Conservation (phyloP, 305 asterid genomes). For the Rubia occidens region DNA sequence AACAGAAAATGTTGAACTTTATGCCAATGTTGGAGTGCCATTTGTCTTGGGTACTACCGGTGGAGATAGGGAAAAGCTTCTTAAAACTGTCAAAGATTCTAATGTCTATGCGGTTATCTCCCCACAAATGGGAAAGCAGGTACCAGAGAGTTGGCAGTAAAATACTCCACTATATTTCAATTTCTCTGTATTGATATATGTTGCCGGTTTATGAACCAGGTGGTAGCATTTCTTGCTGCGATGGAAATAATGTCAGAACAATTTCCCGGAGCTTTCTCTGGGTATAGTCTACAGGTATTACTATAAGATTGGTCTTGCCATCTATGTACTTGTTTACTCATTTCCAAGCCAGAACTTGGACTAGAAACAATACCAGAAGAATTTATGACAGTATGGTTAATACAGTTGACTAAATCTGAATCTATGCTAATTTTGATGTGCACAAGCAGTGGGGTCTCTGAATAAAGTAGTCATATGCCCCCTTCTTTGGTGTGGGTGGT, state of each 20-base stretch:
- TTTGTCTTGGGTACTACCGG: constrained; percentile 98
- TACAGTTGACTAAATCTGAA: background rate
- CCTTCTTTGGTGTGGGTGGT: background rate
- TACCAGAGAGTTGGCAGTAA: constrained; percentile 19
- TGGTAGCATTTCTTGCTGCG: constrained; percentile 94
- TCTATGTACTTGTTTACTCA: constrained; percentile 9
- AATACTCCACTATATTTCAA: constrained; percentile 4
- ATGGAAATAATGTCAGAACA: constrained; percentile 81
- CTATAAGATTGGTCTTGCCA: constrained; percentile 7
- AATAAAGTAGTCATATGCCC: background rate
- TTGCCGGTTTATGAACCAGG: constrained; percentile 33
- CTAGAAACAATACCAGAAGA: background rate
- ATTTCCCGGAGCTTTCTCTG: constrained; percentile 96
- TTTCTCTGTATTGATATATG: constrained; percentile 6
- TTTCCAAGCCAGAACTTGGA: background rate
- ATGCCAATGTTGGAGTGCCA: constrained; percentile 88
- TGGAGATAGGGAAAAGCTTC: constrained; percentile 80
- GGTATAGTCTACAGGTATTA: constrained; percentile 68
- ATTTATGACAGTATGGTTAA: background rate
- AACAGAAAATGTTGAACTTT: constrained; percentile 74
- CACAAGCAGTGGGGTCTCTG: background rate
- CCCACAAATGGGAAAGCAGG: constrained; percentile 99
- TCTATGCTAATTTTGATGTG: background rate
- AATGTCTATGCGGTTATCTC: constrained; percentile 82
- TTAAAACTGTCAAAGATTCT: constrained; percentile 65